Evolutionary conservation across 176 grass and related monocot genomes (phyloP).

Genomic region (Musa acuminata): DNA sequence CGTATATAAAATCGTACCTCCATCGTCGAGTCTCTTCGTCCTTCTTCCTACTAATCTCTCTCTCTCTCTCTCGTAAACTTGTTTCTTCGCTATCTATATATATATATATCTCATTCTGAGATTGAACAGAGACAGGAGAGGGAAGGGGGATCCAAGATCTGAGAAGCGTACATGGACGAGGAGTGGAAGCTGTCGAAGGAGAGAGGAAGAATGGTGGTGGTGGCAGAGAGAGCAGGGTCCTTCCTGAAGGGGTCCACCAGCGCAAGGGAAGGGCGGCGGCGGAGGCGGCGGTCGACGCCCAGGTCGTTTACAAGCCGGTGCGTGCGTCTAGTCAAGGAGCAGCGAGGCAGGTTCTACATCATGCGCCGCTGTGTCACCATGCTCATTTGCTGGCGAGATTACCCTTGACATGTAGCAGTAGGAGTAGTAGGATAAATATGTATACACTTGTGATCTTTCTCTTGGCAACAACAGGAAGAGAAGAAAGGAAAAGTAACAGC

Average conservation of each 20-base stretch:
- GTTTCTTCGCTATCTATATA: no score
- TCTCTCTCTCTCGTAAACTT: no score
- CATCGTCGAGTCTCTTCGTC: no score
- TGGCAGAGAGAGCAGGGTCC: background rate
- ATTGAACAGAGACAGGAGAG: no score
- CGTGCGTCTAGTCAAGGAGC: background rate
- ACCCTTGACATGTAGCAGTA: background rate
- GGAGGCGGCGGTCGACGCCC: background rate
- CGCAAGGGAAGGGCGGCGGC: background rate
- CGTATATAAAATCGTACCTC: no score
- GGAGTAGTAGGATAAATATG: no score
- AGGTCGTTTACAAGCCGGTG: constrained; percentile 2
- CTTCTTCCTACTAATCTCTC: no score
- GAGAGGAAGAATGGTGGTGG: background rate
- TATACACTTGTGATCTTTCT: no score
- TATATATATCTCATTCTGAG: no score
- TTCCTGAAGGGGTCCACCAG: background rate
- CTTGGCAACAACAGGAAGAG: no score
- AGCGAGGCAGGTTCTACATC: constrained; percentile 6
- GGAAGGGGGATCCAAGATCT: no score
- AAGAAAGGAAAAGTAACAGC: no score
- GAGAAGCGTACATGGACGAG: background rate
- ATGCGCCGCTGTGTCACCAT: constrained; percentile 3
- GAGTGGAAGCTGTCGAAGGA: background rate
- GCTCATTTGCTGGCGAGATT: background rate